Evolutionary conservation across 768 basidiomycete genomes (phyloP), one percentile per base, ranked within the genome.

Genomic region (Pleurotus giganteus): DNA sequence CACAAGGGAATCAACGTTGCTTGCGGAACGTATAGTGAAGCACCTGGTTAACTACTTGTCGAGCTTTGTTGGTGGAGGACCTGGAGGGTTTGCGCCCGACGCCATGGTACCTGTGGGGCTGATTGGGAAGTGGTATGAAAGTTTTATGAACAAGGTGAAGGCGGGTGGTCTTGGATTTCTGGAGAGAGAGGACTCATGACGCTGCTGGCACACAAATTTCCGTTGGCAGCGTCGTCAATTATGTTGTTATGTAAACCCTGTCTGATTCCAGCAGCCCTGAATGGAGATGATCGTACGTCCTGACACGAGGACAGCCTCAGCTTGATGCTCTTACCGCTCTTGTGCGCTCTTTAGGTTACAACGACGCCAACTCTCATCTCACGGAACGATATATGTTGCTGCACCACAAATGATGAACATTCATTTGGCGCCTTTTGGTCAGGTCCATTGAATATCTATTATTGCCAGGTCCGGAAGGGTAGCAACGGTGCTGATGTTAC

Each of bases 21-120:
- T 91, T 21, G 87, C 87, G 2, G 87, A 89, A 68, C 76, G 79
- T 41, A 79, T 89, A 53, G 84, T 86, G 21, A 87, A 84, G 58
- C 82, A 93, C 63, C 70, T 92, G 54, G 78, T 91, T 66, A 89
- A 89, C 60, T 91, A 89, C 59, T 59, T 91, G 4, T 81, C 85
- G 5, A 80, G 88, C 1, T 92, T 91, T 60, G 73, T 73, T 3
- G 74, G 77, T 15, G 71, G 74, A 4, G 70, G 71, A 1, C 63
- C 64, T 13, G 49, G 49, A 8, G 49, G 49, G 4, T 58, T 84
- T 21, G 72, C 76, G 2, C 77, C 77, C 1, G 81, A 85, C 44
- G 74, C 76, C 19, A 66, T 75, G 57, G 72, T 90, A 2, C 86
- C 86, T 6, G 81, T 91, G 78, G 75, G 71, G 42, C 51, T 86